Percentiles rank a stretch among this genome's conserved stretches.
These are phyloP conservation scores for Sechiopsis laciniata DNA, from an alignment of 306 rosid genomes.

Conservation along the genomic window DNA sequence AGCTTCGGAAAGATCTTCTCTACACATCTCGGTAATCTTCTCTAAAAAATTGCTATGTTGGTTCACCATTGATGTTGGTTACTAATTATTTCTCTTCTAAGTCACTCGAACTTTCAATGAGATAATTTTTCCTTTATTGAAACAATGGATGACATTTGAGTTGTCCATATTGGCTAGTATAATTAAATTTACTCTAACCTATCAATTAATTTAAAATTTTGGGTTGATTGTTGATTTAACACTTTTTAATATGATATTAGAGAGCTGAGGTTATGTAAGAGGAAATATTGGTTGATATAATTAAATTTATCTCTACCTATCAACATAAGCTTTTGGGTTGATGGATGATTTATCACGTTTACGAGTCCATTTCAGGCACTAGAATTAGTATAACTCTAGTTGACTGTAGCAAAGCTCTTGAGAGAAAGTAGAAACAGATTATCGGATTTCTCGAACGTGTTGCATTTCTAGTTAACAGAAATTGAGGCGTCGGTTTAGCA, in stretches of 20 bases:
- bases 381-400: not conserved
- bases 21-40: constrained; percentile 8
- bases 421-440: constrained; percentile 1
- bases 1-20: not conserved
- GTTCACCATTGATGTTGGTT: constrained; percentile 3
- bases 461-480: not conserved
- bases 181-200: too few relatives aligned
- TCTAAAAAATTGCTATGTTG: not conserved
- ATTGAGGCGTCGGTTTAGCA: constrained; percentile 4
- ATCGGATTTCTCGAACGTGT: not conserved
- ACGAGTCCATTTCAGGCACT: not conserved
- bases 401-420: not conserved
- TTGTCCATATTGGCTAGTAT: not conserved
- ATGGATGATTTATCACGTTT: too few relatives aligned
- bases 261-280: too few relatives aligned
- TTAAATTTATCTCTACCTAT: too few relatives aligned
- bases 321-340: too few relatives aligned
- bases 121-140: not conserved
- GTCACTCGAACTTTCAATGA: not conserved
- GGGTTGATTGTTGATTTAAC: too few relatives aligned
- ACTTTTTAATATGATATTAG: too few relatives aligned
- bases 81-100: constrained; percentile 5
- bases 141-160: not conserved
- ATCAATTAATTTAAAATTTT: too few relatives aligned
- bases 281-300: too few relatives aligned